Conservation (phyloP, 179 eudicot genomes). For the Drosera spatulata region DNA sequence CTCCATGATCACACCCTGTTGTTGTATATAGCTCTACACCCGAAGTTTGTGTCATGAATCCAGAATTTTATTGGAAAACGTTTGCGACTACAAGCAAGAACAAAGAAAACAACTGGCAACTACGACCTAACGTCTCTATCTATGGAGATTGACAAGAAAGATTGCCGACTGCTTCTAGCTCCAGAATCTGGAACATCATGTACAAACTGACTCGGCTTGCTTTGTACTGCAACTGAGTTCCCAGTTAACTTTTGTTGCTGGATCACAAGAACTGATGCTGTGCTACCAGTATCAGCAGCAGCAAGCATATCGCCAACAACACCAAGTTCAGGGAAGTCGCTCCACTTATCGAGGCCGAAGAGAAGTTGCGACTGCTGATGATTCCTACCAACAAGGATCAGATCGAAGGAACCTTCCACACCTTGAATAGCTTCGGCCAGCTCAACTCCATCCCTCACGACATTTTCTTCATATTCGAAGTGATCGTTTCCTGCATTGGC, state of each 20-base stretch:
- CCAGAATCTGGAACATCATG: constrained; percentile 12
- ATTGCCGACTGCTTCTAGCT: constrained; percentile 1
- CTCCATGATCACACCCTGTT: too few species aligned
- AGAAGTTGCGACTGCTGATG: constrained; percentile 30
- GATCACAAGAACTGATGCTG: constrained; percentile 52
- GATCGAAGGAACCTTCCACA: constrained; percentile 25
- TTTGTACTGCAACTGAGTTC: not conserved
- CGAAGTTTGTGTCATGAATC: too few species aligned
- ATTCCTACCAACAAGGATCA: constrained; percentile 41
- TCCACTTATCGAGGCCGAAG: constrained; percentile 46
- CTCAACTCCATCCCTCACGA: constrained; percentile 47
- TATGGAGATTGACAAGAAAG: constrained; percentile 6
- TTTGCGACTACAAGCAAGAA: too few species aligned
- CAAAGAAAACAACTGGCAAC: not conserved
- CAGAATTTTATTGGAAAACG: too few species aligned
- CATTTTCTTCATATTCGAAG: constrained; percentile 36
- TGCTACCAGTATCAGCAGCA: constrained; percentile 31
- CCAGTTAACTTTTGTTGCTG: constrained; percentile 40
- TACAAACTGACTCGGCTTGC: constrained; percentile 7
- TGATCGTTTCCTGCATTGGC: constrained; percentile 24
- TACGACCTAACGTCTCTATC: constrained; percentile 6
- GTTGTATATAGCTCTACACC: too few species aligned
- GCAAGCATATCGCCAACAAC: constrained; percentile 50
- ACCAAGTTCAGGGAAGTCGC: constrained; percentile 59
- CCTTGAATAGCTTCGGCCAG: constrained; percentile 26